These are phyloP conservation scores for Sordariomycetes sp. DNA, from an alignment of 2,329 filamentous ascomycete species.

Conservation along the genomic window DNA sequence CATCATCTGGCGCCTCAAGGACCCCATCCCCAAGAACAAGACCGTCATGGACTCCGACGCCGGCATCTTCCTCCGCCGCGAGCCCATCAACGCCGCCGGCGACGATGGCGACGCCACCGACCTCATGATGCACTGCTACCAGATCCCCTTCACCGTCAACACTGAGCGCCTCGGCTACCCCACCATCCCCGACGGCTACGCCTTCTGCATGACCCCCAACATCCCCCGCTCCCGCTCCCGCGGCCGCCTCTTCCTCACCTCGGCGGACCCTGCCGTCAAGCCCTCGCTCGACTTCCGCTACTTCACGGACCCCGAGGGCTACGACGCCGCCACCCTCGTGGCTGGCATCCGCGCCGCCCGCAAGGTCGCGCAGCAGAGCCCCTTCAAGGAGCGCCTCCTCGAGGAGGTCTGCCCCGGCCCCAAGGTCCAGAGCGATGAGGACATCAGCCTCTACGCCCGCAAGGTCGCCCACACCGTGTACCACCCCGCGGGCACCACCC, in stretches of 20 bases:
- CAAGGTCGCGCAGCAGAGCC: slow-evolving; percentile 58
- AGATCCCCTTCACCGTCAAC: slow-evolving; percentile 85
- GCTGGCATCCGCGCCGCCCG: slow-evolving; percentile 67
- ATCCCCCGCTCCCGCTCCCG: slow-evolving; percentile 72
- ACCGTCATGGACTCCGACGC: slow-evolving; percentile 88
- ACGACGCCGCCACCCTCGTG: slow-evolving; percentile 72
- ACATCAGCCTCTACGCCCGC: slow-evolving; percentile 69
- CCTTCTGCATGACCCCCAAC: slow-evolving; percentile 90
- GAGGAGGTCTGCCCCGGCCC: slow-evolving; percentile 69
- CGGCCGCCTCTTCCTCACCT: slow-evolving; percentile 66
- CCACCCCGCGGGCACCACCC: slow-evolving; percentile 78
- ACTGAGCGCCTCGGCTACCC: slow-evolving; percentile 66
- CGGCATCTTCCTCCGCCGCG: slow-evolving; percentile 74
- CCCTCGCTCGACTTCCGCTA: slow-evolving; percentile 80
- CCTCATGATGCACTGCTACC: slow-evolving; percentile 95
- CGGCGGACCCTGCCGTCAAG: slow-evolving; percentile 61
- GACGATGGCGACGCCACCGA: slow-evolving; percentile 68
- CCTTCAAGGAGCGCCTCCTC: slow-evolving; percentile 76
- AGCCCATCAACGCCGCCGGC: slow-evolving; percentile 51
- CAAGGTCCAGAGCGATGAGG: slow-evolving; percentile 61
- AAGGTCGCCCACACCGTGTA: slow-evolving; percentile 79
- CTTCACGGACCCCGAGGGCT: slow-evolving; percentile 76
- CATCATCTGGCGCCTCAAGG: slow-evolving; percentile 66
- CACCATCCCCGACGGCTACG: slow-evolving; percentile 48
- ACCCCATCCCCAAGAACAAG: slow-evolving; percentile 58